phyloP scores from a whole-genome alignment of 2,329 filamentous ascomycete species.

The Penicillium sp. region DNA sequence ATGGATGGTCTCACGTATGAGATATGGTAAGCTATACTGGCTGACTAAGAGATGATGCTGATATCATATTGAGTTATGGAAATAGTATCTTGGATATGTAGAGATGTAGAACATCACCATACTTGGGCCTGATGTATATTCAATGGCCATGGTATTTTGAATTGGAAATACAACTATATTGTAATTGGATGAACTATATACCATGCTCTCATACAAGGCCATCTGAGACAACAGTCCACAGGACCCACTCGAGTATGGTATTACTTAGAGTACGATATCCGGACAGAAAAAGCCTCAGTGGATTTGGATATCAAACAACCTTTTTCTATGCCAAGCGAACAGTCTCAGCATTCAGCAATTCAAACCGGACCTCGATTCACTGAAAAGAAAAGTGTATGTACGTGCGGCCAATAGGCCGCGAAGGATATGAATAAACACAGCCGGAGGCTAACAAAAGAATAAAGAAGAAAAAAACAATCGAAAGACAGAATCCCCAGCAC shows the following conservation, averaged over 20 bases:
- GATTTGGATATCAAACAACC: constrained; percentile 5
- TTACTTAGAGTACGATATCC: background rate
- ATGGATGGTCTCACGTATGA: background rate
- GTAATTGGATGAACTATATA: background rate
- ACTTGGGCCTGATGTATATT: background rate
- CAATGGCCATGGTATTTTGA: background rate
- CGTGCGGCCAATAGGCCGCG: constrained; percentile 12
- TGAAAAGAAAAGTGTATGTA: constrained; percentile 15
- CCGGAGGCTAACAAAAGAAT: constrained; percentile 10
- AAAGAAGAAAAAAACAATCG: constrained; percentile 2
- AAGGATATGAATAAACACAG: constrained; percentile 19
- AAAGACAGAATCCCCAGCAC: constrained; percentile 21
- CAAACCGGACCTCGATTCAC: background rate
- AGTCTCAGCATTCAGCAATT: background rate
- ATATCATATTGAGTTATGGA: background rate
- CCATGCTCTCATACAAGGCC: background rate
- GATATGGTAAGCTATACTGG: background rate
- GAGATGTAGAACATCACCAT: background rate
- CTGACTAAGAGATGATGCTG: background rate
- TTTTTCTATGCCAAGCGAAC: constrained; percentile 1
- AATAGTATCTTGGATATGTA: background rate
- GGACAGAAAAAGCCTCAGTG: background rate
- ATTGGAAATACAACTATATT: background rate
- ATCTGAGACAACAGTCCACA: background rate
- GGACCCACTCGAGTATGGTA: background rate